These are phyloP conservation scores for Sphaerobolus stellatus DNA, from an alignment of 1,284 basidiomycete genomes.

Conservation along the genomic window DNA sequence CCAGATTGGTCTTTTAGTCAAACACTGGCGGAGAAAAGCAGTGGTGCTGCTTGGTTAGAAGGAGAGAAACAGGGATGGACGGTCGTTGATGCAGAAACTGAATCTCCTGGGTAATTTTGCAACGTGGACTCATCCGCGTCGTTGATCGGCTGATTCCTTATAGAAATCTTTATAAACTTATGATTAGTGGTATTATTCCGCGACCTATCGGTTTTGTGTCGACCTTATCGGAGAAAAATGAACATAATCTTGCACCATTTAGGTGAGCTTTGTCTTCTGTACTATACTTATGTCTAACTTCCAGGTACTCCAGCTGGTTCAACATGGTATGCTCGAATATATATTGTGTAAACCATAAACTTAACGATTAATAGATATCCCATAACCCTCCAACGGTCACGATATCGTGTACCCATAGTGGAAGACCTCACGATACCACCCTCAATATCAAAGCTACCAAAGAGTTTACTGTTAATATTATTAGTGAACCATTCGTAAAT, in stretches of 20 bases:
- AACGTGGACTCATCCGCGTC: neutral
- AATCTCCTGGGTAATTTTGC: slow-evolving; percentile 43
- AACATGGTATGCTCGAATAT: slow-evolving; percentile 33
- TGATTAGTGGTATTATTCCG: slow-evolving; percentile 62
- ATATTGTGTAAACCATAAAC: neutral
- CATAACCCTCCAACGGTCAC: slow-evolving; percentile 58
- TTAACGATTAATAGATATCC: slow-evolving; percentile 34
- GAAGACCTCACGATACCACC: slow-evolving; percentile 53
- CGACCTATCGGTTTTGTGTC: slow-evolving; percentile 73
- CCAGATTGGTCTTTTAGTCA: slow-evolving; percentile 60
- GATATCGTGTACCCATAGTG: slow-evolving; percentile 43
- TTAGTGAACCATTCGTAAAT: slow-evolving; percentile 67
- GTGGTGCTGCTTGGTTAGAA: slow-evolving; percentile 50
- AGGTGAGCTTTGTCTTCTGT: slow-evolving; percentile 33
- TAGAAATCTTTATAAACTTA: slow-evolving; percentile 45
- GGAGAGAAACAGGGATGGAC: slow-evolving; percentile 57
- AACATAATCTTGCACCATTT: slow-evolving; percentile 61
- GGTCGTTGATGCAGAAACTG: slow-evolving; percentile 49
- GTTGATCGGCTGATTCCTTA: neutral
- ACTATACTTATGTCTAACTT: neutral
- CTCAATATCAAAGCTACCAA: slow-evolving; percentile 59
- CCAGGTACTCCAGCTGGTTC: slow-evolving; percentile 39
- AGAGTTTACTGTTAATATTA: slow-evolving; percentile 68
- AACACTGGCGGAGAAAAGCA: slow-evolving; percentile 45
- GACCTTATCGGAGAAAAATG: slow-evolving; percentile 49